phyloP scores from a whole-genome alignment of 805 yeast genomes.

The Ogataea polymorpha region DNA sequence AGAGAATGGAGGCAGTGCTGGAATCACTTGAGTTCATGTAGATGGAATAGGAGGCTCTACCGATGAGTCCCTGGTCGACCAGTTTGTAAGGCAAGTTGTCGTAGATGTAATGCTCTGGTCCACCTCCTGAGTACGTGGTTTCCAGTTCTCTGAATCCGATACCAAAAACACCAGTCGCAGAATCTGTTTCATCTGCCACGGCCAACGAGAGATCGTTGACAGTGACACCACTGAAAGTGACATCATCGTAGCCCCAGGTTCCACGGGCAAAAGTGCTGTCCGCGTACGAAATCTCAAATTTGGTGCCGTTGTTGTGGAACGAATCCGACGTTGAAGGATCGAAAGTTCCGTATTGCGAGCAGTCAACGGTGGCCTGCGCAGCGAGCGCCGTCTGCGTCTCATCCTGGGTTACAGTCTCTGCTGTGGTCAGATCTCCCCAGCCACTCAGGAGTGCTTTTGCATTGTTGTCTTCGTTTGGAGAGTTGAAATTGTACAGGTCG shows the following conservation, averaged over 20 bases:
- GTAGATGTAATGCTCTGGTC: constrained; percentile 40
- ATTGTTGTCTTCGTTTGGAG: background rate
- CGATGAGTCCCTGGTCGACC: constrained; percentile 54
- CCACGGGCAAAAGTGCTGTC: constrained; percentile 49
- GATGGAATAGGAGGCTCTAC: constrained; percentile 57
- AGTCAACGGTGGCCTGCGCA: constrained; percentile 31
- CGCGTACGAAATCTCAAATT: constrained; percentile 45
- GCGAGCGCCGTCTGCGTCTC: constrained; percentile 2
- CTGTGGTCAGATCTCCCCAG: constrained; percentile 1
- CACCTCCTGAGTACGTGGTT: constrained; percentile 43
- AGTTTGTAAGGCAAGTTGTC: constrained; percentile 65
- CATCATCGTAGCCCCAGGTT: constrained; percentile 60
- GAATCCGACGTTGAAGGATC: constrained; percentile 38
- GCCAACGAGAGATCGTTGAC: constrained; percentile 63
- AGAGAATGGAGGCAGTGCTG: constrained; percentile 52
- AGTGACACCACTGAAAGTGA: constrained; percentile 47
- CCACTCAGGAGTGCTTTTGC: background rate
- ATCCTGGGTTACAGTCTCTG: background rate
- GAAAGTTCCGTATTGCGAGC: constrained; percentile 49
- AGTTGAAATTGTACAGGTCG: constrained; percentile 8
- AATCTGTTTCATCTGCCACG: constrained; percentile 62
- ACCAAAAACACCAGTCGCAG: constrained; percentile 70
- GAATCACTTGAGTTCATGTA: constrained; percentile 47
- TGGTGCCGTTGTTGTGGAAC: constrained; percentile 39
- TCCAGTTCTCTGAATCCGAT: constrained; percentile 72